Base-by-base conservation (phyloP, 306 rosid genomes). In the Comarum palustre region DNA sequence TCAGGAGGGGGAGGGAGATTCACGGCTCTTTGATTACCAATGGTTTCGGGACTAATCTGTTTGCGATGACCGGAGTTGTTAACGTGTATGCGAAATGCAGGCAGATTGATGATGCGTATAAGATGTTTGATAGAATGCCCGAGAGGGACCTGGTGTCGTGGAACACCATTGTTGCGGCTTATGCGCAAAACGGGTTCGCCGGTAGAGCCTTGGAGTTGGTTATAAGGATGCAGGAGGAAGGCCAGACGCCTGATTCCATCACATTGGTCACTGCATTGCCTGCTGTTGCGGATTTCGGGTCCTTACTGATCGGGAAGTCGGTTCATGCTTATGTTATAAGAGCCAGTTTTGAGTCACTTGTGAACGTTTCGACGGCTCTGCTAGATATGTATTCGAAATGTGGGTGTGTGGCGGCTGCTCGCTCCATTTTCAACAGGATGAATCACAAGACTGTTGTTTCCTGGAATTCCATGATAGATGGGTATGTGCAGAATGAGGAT, bases 41-140 rank as follows among this genome's bases (percentile, higher is more conserved):
- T 81, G 97, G 94, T 76, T 85, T 78, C 72, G 84, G 71, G n/a
- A 80, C 83, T 31, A 88, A 91, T 85, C 80, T 91, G 88, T 87
- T 85, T 76, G 86, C 98, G 1, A 91, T 89, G 96, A 94, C 98
- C 22, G 82, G 91, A 5, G 92, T 94, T 32, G 90, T 86, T 4
- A 94, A 91, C 63, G 10, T 93, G 87, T 93, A 89, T 69, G 96
- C 92, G 0, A 93, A 93, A 34, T 91, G 98, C 52, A 83, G 87
- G 67, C 81, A 81, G 81, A 82, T 93, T 71, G 47, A 72, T 58
- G 92, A 91, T 12, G 97, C 98, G 0, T 73, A 83, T 66, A 86
- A 89, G 87, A 89, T 94, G 95, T 91, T 94, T 5, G 96, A 82
- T 63, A 89, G 95, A 89, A 89, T 89, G 98, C 94, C 95, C 20